Evolutionary conservation across 2,329 filamentous ascomycete genomes (phyloP).

Genomic region (Botrytis hyacinthi): DNA sequence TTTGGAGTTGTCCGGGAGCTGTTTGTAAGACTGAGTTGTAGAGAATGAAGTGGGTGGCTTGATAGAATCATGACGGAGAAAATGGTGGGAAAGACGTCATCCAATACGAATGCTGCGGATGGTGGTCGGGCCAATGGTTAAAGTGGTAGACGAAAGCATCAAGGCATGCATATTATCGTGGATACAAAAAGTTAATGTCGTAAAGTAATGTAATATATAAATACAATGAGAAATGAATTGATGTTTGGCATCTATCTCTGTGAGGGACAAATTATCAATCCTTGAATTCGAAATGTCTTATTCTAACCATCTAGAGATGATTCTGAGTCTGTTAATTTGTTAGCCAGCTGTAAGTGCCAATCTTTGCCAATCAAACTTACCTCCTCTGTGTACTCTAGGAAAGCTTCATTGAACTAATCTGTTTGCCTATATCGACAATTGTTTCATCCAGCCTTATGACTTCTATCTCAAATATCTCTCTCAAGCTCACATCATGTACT

Average conservation of each 20-base stretch:
- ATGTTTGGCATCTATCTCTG: accelerated
- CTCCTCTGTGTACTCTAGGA: too few species aligned
- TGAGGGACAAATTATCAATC: background rate
- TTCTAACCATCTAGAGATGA: too few species aligned
- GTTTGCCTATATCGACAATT: background rate
- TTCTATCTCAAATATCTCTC: background rate
- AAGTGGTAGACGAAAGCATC: background rate
- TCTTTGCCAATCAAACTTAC: background rate
- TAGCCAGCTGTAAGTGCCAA: background rate
- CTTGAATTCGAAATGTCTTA: background rate
- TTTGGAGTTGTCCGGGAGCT: constrained; percentile 2
- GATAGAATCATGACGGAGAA: background rate
- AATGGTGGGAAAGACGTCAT: too few species aligned
- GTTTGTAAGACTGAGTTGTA: constrained; percentile 1
- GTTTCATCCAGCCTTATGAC: accelerated
- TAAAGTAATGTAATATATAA: constrained; percentile 8
- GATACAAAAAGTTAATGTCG: background rate
- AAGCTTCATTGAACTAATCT: background rate
- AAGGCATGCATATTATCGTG: background rate
- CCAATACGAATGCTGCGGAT: background rate
- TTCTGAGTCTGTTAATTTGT: background rate
- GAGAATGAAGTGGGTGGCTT: background rate
- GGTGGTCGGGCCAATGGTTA: too few species aligned
- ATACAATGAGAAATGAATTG: background rate
- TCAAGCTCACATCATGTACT: background rate